Base-by-base conservation (phyloP, 441 rosid genomes). In the Manihot esculenta region DNA sequence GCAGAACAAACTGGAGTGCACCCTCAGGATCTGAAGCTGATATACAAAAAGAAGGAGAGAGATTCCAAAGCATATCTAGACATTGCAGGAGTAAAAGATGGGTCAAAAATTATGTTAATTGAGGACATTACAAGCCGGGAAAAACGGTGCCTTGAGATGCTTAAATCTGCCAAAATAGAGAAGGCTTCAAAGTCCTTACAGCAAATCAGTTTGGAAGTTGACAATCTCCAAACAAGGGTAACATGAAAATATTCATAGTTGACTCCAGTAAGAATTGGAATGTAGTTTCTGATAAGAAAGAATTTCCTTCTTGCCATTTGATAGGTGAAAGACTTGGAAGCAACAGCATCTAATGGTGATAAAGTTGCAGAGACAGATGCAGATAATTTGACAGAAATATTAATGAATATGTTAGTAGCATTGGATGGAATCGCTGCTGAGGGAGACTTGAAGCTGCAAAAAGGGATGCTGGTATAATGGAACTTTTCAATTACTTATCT, bases 41-140 rank as follows among this genome's bases (percentile, higher is more conserved):
- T 88, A 58, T 93, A 84, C 78, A 95, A 91, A 78, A 91, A 88
- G 74, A 95, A 88, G 72, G 99, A 95, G 72, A 93, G 97, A 69
- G 96, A 91, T 68, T 95, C 99, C 6, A 95, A 79, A 17, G 77
- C 84, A 3, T 93, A 83, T 74, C 84, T 95, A 11, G 99, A 95
- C 67, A 78, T 83, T 11, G 87, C 80, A 0, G 95, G 98, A 10
- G 95, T 95, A 26, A 93, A 91, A 77, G 90, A 95, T 83, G 83
- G 86, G 74, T 93, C 99, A 17, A 93, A 95, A 77, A 80, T 95
- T 51, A 90, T 79, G 74, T 81, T 95, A 48, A 50, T 82, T 2
- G 99, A 93, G 73, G 98, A 93, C 71, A 85, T 92, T 1, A 78
- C 85, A 44, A 86, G 93, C 68, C 92, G 89, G 62, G 97, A 91